Percentiles rank a stretch among this genome's conserved stretches.
phyloP scores from a whole-genome alignment of 768 basidiomycete genomes.

The Amylocystis lapponica region DNA sequence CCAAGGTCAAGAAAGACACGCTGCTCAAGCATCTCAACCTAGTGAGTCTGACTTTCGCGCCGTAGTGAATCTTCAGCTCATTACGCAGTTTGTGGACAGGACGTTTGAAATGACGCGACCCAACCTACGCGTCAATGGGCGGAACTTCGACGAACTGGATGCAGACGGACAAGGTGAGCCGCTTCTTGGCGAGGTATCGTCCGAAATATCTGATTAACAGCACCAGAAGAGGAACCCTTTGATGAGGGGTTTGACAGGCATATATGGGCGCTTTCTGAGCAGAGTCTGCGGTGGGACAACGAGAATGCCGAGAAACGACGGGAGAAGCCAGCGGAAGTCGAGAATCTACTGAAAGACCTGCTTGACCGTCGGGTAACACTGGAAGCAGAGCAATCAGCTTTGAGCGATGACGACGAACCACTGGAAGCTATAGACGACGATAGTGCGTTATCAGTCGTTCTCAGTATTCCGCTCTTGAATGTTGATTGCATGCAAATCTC shows the following conservation, averaged over 20 bases:
- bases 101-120: conserved; percentile 58
- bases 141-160: conserved; percentile 61
- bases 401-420: conserved; percentile 10
- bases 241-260: conserved; percentile 82
- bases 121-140: conserved; percentile 78
- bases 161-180: conserved; percentile 46
- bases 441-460: conserved; percentile 8
- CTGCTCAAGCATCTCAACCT: conserved; percentile 46
- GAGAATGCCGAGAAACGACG: conserved; percentile 65
- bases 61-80: conserved; percentile 1
- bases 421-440: conserved; percentile 16
- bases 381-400: conserved; percentile 20
- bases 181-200: background rate
- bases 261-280: conserved; percentile 76
- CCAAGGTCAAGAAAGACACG: conserved; percentile 38
- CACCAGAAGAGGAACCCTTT: conserved; percentile 54
- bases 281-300: conserved; percentile 69
- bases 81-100: conserved; percentile 51
- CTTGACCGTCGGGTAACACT: conserved; percentile 29
- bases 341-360: conserved; percentile 34
- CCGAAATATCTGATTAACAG: background rate
- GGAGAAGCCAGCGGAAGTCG: conserved; percentile 50
- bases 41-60: conserved; percentile 28
- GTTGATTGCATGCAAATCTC: background rate
- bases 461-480: background rate